These are phyloP conservation scores for Suillus decipiens DNA, from an alignment of 768 basidiomycete genomes.

Conservation along the genomic window DNA sequence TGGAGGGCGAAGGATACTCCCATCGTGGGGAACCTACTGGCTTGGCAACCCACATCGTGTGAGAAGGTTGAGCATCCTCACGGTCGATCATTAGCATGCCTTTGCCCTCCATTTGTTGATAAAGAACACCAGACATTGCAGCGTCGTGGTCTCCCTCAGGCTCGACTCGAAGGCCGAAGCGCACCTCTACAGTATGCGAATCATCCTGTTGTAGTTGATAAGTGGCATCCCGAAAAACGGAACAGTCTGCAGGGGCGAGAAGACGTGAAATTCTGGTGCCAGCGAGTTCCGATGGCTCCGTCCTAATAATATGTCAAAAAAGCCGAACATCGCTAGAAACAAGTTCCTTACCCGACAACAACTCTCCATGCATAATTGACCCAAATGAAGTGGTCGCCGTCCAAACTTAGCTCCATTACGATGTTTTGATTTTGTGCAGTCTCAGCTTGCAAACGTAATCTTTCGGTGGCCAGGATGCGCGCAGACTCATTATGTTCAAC, in stretches of 20 bases:
- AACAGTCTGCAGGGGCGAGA: slow-evolving; percentile 76
- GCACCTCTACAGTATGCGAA: slow-evolving; percentile 90
- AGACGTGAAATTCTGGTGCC: slow-evolving; percentile 82
- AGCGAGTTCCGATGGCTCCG: slow-evolving; percentile 77
- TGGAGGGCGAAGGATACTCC: slow-evolving; percentile 64
- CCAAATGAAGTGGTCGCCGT: slow-evolving; percentile 95
- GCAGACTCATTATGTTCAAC: slow-evolving; percentile 71
- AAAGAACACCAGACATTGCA: slow-evolving; percentile 50
- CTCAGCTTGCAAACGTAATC: slow-evolving; percentile 87
- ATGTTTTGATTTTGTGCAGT: slow-evolving; percentile 95
- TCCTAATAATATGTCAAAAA: slow-evolving; percentile 46
- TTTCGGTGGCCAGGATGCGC: slow-evolving; percentile 84
- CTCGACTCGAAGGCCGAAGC: slow-evolving; percentile 83
- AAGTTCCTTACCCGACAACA: slow-evolving; percentile 74
- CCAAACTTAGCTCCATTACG: slow-evolving; percentile 90
- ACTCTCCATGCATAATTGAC: slow-evolving; percentile 94
- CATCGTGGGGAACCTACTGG: slow-evolving; percentile 73
- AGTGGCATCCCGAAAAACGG: slow-evolving; percentile 85
- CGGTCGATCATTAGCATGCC: slow-evolving; percentile 99
- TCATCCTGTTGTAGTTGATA: slow-evolving; percentile 86
- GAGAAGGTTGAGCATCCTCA: slow-evolving; percentile 82
- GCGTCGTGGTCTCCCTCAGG: slow-evolving; percentile 59
- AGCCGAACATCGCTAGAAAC: slow-evolving; percentile 10
- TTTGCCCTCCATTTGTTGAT: slow-evolving; percentile 93
- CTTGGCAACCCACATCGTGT: slow-evolving; percentile 98